Conservation (phyloP, 495 filamentous ascomycete species). For the Trichocladium uniseriatum region DNA sequence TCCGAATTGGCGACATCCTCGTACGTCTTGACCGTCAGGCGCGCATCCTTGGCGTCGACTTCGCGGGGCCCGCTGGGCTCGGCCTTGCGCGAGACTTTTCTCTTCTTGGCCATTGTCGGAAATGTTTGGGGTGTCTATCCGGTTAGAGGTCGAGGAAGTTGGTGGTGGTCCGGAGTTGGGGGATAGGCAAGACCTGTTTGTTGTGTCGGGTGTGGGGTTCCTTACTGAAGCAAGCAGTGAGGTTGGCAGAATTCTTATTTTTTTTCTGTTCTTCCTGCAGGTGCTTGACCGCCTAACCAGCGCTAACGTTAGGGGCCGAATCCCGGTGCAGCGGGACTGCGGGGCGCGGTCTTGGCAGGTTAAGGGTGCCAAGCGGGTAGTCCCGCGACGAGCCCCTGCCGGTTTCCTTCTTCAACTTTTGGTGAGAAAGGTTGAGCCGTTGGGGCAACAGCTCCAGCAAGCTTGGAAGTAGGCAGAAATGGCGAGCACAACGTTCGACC, state of each 20-base stretch:
- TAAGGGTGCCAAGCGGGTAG: too few relatives aligned
- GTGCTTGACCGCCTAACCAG: not conserved
- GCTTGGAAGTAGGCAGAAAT: too few relatives aligned
- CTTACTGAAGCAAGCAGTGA: not conserved
- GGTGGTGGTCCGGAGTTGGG: not conserved
- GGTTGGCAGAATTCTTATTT: constrained; percentile 4
- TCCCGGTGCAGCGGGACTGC: too few relatives aligned
- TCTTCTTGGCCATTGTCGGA: constrained; percentile 65
- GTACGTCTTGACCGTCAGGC: constrained; percentile 57
- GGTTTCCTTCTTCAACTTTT: too few relatives aligned
- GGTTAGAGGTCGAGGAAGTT: not conserved
- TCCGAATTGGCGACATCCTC: constrained; percentile 84
- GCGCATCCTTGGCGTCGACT: constrained; percentile 44
- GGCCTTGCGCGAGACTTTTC: constrained; percentile 53
- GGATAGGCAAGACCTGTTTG: not conserved
- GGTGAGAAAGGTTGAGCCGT: too few relatives aligned
- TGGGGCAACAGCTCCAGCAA: too few relatives aligned
- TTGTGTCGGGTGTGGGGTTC: too few relatives aligned
- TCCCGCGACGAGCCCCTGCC: too few relatives aligned
- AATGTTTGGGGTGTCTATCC: not conserved
- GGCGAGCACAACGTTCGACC: too few relatives aligned
- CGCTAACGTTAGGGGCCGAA: too few relatives aligned
- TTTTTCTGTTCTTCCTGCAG: not conserved
- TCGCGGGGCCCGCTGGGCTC: constrained; percentile 37
- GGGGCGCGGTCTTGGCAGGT: too few relatives aligned